Conservation (phyloP, 2,329 filamentous ascomycete genomes). For the Chalaropsis thielavioides region DNA sequence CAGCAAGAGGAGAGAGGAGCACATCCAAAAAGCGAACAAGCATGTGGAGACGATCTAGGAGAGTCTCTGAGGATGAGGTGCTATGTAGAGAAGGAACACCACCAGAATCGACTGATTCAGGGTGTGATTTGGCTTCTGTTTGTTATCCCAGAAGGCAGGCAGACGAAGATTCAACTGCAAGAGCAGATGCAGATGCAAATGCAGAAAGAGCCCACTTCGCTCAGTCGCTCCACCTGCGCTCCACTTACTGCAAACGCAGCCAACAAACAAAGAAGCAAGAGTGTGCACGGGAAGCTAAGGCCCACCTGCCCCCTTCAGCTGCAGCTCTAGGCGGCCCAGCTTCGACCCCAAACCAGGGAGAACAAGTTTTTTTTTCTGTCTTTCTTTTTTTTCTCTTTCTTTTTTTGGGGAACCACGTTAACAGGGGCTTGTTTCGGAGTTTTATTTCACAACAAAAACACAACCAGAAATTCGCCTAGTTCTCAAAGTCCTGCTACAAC, state of each 20-base stretch:
- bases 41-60: too few relatives aligned
- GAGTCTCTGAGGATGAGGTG: not conserved
- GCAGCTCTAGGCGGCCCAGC: not conserved
- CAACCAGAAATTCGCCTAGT: not conserved
- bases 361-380: not conserved
- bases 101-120: not conserved
- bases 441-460: not conserved
- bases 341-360: not conserved
- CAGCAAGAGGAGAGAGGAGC: not conserved
- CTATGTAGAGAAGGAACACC: not conserved
- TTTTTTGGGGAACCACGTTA: not conserved
- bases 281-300: not conserved
- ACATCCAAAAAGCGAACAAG: not conserved
- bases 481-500: not conserved
- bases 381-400: not conserved
- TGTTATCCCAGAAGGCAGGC: not conserved
- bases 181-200: not conserved
- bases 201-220: not conserved
- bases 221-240: not conserved
- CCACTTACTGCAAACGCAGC: not conserved
- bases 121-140: not conserved
- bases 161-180: too few relatives aligned
- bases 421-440: slow-evolving; percentile 2
- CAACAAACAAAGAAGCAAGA: not conserved
- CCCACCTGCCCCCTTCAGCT: not conserved